phyloP scores from a whole-genome alignment of 2,329 filamentous ascomycete genomes.

The Aureobasidium sp. region DNA sequence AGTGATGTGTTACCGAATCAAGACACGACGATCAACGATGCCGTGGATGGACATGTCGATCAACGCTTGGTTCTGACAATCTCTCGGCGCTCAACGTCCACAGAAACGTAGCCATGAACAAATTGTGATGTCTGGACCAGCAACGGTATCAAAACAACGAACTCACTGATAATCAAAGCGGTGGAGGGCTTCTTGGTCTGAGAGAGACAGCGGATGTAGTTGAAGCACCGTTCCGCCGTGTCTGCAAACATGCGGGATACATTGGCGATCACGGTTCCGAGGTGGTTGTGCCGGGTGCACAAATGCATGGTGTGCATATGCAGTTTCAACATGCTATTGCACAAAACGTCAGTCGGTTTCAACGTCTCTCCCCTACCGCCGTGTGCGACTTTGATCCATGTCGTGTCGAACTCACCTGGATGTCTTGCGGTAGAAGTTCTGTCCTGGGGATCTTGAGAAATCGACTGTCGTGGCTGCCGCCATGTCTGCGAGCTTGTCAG shows the following conservation, averaged over 20 bases:
- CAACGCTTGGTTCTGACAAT: background rate
- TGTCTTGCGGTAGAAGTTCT: slow-evolving; percentile 71
- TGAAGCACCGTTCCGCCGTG: slow-evolving; percentile 64
- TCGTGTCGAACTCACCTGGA: slow-evolving; percentile 41
- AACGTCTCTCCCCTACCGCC: slow-evolving; percentile 27
- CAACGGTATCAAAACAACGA: background rate
- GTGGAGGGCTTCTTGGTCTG: slow-evolving; percentile 47
- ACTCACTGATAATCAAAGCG: slow-evolving; percentile 52
- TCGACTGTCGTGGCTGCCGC: slow-evolving; percentile 74
- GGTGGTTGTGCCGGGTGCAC: slow-evolving; percentile 69
- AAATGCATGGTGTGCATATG: slow-evolving; percentile 79
- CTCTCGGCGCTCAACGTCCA: background rate
- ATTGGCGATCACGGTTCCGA: slow-evolving; percentile 61
- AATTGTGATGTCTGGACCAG: background rate
- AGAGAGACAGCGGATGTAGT: slow-evolving; percentile 54
- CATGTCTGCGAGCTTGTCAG: slow-evolving; percentile 34
- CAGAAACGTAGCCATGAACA: background rate
- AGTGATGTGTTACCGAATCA: slow-evolving; percentile 4
- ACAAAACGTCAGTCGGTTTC: slow-evolving; percentile 14
- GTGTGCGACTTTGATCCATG: slow-evolving; percentile 53
- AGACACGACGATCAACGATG: slow-evolving; percentile 8
- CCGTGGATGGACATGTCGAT: background rate
- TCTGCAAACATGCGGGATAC: slow-evolving; percentile 67
- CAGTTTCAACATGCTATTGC: slow-evolving; percentile 59
- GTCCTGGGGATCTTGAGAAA: slow-evolving; percentile 61